Base-by-base conservation (phyloP, 169 alveolate species). In the Plasmodium vinckei region DNA sequence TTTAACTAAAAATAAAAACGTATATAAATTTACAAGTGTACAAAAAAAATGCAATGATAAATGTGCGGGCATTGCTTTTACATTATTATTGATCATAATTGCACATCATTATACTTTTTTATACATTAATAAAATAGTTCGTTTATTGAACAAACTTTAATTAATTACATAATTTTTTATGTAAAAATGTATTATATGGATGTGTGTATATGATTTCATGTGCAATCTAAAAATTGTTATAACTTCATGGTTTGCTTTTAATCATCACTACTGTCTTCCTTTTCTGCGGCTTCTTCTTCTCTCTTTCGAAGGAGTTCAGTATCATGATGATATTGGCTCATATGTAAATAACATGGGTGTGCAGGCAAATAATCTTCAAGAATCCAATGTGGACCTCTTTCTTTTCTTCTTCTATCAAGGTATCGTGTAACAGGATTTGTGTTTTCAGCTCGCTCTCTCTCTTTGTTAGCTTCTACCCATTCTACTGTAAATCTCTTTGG, bases 401-500 rank as follows among this genome's bases (percentile, higher is more conserved):
- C 98, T 94, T 95, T 93, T 73, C 97, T 89, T 51, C 97, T 77
- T 10, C 97, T 70, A 92, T 94, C 97, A 42, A 95, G 93, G 63
- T 95, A 95, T 68, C 97, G 92, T 47, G 97, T 88, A 72, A 94
- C 63, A 0, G 98, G 98, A 89, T 95, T 95, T 51, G 97, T 93
- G 92, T 95, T 95, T 72, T 95, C 98, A 49, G 97, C 97, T 53
- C 96, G 59, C 23, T 94, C 98, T 77, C 98, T 87, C 92, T 95
- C 98, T 89, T 95, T 94, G 68, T 87, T 89, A 57, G 98, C 98
- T 82, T 93, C 95, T 54, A 95, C 93, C 98, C 98, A 95, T 72
- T 95, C 98, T 1, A 93, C 82, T 9, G 98, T 95, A 89, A 87
- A 95, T 17, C 98, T 93, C 91, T 95, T 95, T 5, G 98, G 98